Evolutionary conservation across 2,329 filamentous ascomycete genomes (phyloP), one percentile per base, ranked within the genome.

Genomic region (Sporothrix inflata): DNA sequence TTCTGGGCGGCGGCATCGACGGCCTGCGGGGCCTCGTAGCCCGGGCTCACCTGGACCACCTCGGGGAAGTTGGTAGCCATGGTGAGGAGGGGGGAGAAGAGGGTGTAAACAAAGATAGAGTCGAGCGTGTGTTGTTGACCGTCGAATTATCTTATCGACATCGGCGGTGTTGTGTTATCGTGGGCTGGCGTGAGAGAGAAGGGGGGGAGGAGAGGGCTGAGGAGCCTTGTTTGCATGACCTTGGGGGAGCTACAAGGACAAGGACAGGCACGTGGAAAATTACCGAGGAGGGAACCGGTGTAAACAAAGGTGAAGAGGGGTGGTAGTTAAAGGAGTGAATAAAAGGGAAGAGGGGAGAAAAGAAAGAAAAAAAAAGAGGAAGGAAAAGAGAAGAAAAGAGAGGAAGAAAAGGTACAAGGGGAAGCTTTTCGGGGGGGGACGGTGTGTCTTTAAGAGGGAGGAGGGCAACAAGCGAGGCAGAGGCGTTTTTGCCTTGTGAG

Each of bases 341-440:
- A 47, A 7, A 11, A 60, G 27, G 49, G n/a, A 38, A 38, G 42
- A 34, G 24, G 49, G 38, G 51, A 38, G 19, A 47, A 21, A 19
- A 66, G 47, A 49, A 19, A 8, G 60, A 55, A 34, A 30, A 21
- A 30, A 9, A n/a, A 42, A 71, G 24, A 24, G 14, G 14, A 19
- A 55, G 51, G 21, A 42, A 66, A 16, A 21, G 6, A 24, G 45
- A 27, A 11, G 40, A 51, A 45, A 14, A n/a, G 27, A 65, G 27
- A 60, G 57, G 60, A 38, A 69, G 24, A 40, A 38, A 38, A 57
- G 63, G 57, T 49, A 42, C 19, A 40, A 61, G 47, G n/a, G 16
- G 63, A 69, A 30, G 34, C 40, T 34, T 61, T 27, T 49, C 40
- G 51, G 67, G 51, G 42, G 53, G 70, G 70, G 63, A 71, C 61